phyloP scores from a whole-genome alignment of 169 alveolate species.

The Cryptosporidium ubiquitum region DNA sequence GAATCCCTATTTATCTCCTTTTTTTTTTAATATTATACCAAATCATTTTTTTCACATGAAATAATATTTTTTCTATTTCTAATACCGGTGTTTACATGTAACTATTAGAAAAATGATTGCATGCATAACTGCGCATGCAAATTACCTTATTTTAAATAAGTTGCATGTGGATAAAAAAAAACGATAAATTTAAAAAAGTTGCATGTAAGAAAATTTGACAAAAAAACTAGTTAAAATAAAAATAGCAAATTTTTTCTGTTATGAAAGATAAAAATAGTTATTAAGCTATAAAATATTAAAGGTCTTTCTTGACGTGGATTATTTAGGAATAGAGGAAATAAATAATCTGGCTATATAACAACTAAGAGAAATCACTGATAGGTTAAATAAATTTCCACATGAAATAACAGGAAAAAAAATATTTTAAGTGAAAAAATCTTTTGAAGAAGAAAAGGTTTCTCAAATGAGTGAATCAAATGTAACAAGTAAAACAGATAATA shows the following conservation, averaged over 20 bases:
- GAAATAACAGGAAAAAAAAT: background rate
- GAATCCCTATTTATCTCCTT: no score
- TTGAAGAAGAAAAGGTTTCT: background rate
- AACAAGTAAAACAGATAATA: constrained; percentile 1
- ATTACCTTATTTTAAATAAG: background rate
- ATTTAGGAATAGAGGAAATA: background rate
- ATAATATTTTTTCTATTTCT: background rate
- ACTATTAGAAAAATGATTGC: background rate
- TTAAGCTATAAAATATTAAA: background rate
- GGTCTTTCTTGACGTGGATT: background rate
- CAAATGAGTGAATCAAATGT: constrained; percentile 64
- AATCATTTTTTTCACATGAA: background rate
- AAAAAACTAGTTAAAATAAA: background rate
- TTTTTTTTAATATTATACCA: background rate
- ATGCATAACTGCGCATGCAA: background rate
- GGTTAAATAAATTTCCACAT: constrained; percentile 13
- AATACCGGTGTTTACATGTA: background rate
- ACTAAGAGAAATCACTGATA: background rate
- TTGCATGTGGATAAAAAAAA: constrained; percentile 4
- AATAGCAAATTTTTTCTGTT: background rate
- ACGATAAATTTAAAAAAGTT: background rate
- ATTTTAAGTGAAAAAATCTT: background rate
- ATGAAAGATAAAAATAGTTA: background rate
- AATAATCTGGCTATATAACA: background rate
- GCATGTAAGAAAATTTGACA: background rate